phyloP scores from a whole-genome alignment of 768 basidiomycete genomes.

The Dictyophora rubrovolvata region DNA sequence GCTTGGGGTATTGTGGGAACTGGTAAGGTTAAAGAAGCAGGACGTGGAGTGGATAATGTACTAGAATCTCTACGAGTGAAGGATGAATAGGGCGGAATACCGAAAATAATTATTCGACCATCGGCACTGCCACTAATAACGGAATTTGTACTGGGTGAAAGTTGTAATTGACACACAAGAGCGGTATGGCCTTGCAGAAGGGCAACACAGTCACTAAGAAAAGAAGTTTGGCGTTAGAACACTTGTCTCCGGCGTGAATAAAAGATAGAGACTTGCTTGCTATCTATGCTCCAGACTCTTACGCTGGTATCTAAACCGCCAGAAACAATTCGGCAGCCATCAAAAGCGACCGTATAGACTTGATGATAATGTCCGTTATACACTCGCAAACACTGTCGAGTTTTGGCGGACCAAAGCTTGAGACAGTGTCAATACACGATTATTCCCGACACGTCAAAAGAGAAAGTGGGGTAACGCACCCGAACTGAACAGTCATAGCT shows the following conservation, averaged over 20 bases:
- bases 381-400: conserved; percentile 75
- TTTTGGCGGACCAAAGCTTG: conserved; percentile 86
- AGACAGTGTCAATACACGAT: neutral
- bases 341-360: conserved; percentile 87
- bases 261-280: conserved; percentile 48
- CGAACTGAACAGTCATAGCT: conserved; percentile 88
- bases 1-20: conserved; percentile 18
- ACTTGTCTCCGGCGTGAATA: neutral
- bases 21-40: conserved; percentile 18
- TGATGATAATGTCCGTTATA: conserved; percentile 78
- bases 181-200: conserved; percentile 86
- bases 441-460: neutral
- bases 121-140: conserved; percentile 84
- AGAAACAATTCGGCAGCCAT: conserved; percentile 70
- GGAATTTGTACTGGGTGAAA: conserved; percentile 40
- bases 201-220: conserved; percentile 61
- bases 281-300: conserved; percentile 77
- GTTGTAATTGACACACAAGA: conserved; percentile 84
- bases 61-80: conserved; percentile 13
- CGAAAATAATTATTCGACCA: conserved; percentile 71
- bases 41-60: neutral
- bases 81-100: conserved; percentile 32
- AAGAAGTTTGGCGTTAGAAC: neutral
- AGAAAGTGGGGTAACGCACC: conserved; percentile 31
- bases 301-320: conserved; percentile 93